Conservation (phyloP, 306 rosid species). For the Pyrus pyrifolia region DNA sequence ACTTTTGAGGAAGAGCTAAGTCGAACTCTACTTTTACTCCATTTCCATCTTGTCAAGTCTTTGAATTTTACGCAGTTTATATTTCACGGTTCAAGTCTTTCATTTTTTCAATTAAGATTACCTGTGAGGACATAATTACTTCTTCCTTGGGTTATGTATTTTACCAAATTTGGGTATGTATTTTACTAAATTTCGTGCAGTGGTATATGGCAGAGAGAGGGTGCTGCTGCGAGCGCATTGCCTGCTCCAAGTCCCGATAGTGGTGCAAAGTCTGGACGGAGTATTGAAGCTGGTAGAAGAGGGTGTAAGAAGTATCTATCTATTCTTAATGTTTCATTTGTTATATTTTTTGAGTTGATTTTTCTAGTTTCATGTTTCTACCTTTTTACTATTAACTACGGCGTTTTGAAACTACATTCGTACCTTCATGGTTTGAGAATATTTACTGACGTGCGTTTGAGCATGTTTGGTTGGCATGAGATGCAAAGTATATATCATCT, state of each 20-base stretch:
- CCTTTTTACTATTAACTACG: neutral
- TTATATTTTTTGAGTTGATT: neutral
- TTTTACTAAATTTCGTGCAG: neutral
- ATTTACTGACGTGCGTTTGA: neutral
- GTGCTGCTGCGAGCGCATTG: constrained; percentile 38
- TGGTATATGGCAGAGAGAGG: constrained; percentile 46
- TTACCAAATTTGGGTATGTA: neutral
- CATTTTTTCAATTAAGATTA: neutral
- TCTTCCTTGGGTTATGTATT: neutral
- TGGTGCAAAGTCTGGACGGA: constrained; percentile 53
- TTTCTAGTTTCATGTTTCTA: neutral
- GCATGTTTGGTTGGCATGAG: neutral
- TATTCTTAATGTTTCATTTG: neutral
- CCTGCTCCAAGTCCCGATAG: constrained; percentile 38
- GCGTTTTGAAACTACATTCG: neutral
- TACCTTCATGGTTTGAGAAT: neutral
- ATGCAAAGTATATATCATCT: neutral
- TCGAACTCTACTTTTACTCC: constrained; percentile 36
- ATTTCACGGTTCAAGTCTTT: neutral
- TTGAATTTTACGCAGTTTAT: neutral
- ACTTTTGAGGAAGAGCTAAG: constrained; percentile 79
- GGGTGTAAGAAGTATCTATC: constrained; percentile 69
- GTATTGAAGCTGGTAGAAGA: constrained; percentile 64
- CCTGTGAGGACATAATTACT: neutral
- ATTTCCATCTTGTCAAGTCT: constrained; percentile 4